phyloP scores from a whole-genome alignment of 345 rosid species.

The Syzygium grande region DNA sequence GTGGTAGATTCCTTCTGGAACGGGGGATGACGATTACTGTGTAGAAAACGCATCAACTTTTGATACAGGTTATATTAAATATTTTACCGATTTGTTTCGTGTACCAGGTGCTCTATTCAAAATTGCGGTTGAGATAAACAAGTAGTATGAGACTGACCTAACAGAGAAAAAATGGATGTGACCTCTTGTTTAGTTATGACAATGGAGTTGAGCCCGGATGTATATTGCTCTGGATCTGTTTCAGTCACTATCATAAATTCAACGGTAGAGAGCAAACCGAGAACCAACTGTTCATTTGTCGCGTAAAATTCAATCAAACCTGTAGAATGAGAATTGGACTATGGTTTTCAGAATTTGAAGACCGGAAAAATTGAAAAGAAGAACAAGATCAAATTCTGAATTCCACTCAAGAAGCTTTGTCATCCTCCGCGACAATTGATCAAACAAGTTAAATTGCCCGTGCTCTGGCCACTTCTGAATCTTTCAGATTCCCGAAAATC shows the following conservation, averaged over 20 bases:
- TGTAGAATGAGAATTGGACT: neutral
- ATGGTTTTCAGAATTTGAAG: neutral
- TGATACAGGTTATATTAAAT: neutral
- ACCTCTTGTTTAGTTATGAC: neutral
- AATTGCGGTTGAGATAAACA: neutral
- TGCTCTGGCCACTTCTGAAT: fast-evolving
- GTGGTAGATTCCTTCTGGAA: neutral
- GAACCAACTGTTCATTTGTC: neutral
- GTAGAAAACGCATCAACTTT: neutral
- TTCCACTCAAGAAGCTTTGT: neutral
- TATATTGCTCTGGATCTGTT: neutral
- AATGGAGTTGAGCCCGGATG: neutral
- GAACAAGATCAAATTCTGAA: neutral
- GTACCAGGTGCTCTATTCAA: neutral
- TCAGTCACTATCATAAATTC: neutral
- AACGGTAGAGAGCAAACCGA: neutral
- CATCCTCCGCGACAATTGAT: neutral
- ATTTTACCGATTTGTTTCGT: neutral
- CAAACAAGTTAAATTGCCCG: neutral
- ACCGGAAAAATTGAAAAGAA: neutral
- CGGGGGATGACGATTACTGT: neutral
- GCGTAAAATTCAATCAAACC: neutral
- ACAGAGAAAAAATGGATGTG: neutral
- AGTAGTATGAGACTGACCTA: neutral
- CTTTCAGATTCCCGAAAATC: neutral